Evolutionary conservation across 805 yeast genomes (phyloP).

Genomic region (Pichia scutulata): DNA sequence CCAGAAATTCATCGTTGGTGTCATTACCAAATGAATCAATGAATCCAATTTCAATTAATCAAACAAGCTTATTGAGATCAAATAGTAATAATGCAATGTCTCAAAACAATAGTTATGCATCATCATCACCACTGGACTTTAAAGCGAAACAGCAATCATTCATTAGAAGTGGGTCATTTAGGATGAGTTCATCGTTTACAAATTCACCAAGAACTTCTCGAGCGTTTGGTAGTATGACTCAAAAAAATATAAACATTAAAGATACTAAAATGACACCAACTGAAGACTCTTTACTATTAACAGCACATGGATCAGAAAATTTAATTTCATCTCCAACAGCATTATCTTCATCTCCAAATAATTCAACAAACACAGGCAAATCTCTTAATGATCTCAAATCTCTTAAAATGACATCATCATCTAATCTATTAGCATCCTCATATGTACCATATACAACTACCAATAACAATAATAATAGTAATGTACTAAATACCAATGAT

Average conservation of each 20-base stretch:
- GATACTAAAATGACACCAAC: background rate
- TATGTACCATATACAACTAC: background rate
- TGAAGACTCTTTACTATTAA: background rate
- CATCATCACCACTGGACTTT: conserved; percentile 24
- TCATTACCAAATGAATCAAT: background rate
- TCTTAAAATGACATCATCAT: background rate
- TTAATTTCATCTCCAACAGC: background rate
- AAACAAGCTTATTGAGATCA: background rate
- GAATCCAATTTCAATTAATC: conserved; percentile 12
- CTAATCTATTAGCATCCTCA: background rate
- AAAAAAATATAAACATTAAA: background rate
- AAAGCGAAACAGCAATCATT: conserved; percentile 18
- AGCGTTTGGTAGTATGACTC: conserved; percentile 8
- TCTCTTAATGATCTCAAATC: background rate
- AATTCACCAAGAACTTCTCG: conserved; percentile 20
- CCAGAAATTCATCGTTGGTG: conserved; percentile 14
- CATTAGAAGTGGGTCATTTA: conserved; percentile 17
- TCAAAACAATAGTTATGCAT: conserved; percentile 1
- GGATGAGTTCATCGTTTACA: conserved; percentile 20
- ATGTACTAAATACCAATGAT: conserved; percentile 1
- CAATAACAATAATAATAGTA: background rate
- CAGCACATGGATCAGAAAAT: background rate
- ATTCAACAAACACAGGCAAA: background rate
- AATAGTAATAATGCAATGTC: background rate
- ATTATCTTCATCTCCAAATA: conserved; percentile 1